Percentiles rank a stretch among this genome's conserved stretches.
phyloP scores from a whole-genome alignment of 805 yeast species.

The Candida arabinofermentans region DNA sequence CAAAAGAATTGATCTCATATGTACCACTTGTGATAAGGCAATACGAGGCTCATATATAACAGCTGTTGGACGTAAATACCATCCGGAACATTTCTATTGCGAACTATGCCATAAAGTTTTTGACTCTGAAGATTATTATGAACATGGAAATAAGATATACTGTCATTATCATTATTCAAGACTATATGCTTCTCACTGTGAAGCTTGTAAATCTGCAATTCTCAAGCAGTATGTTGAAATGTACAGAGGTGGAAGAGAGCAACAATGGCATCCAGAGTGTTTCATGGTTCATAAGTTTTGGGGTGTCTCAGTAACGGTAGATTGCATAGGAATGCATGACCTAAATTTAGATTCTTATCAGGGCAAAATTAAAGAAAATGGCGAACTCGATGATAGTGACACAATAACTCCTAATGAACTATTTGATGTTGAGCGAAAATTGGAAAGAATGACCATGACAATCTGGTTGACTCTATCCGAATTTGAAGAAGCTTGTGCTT shows the following conservation, averaged over 20 bases:
- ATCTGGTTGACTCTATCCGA: constrained; percentile 87
- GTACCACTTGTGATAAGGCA: constrained; percentile 80
- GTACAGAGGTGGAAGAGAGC: constrained; percentile 83
- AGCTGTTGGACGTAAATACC: constrained; percentile 88
- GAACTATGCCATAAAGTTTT: constrained; percentile 80
- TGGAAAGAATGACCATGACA: constrained; percentile 52
- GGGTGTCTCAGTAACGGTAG: constrained; percentile 77
- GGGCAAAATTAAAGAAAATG: constrained; percentile 4
- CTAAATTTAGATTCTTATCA: constrained; percentile 5
- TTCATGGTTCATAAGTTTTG: constrained; percentile 96
- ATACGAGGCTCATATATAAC: constrained; percentile 91
- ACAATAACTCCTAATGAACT: constrained; percentile 43
- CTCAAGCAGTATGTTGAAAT: constrained; percentile 93
- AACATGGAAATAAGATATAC: constrained; percentile 74
- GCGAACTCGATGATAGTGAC: constrained; percentile 17
- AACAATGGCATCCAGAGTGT: constrained; percentile 99
- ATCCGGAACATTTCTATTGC: constrained; percentile 93
- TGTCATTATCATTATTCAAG: constrained; percentile 93
- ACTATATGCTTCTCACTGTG: constrained; percentile 81
- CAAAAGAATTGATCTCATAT: constrained; percentile 77
- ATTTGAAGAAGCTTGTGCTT: constrained; percentile 87
- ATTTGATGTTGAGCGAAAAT: constrained; percentile 54
- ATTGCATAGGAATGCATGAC: constrained; percentile 45
- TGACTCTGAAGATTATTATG: constrained; percentile 91
- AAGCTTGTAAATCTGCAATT: constrained; percentile 89